Base-by-base conservation (phyloP, 495 filamentous ascomycete genomes). In the Gamarada debralockiae region DNA sequence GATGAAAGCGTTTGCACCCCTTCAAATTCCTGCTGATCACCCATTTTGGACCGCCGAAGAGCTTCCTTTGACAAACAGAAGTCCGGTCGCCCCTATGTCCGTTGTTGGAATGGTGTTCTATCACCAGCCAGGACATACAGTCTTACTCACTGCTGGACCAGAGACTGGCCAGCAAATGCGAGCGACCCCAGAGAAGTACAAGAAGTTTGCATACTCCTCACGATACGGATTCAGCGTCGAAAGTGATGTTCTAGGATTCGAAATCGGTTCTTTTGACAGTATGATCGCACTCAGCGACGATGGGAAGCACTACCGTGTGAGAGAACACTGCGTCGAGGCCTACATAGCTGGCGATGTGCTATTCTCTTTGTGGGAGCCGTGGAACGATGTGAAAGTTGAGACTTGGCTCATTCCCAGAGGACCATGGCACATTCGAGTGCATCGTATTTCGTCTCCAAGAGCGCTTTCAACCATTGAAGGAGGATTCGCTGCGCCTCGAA, bases 141-240 rank as follows among this genome's bases (percentile, higher is more conserved):
- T 55, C 12, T 33, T 55, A 2, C 25, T 55, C 8, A 47, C 44
- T n/a, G 52, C 52, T 14, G 52, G 52, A n/a, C 52, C 43, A 31
- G 43, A 47, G 21, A 55, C 52, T 14, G 41, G 25, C 12, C 43
- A 55, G 44, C 18, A 31, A 14, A 44, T 47, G 40, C 25, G 41
- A 20, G 18, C 22, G n/a, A 15, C 25, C 4, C 40, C 43, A 14
- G 52, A 44, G 24, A 55, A 55, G 23, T 55, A 55, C 52, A 55
- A 44, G 25, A 55, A 55, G 21, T 55, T 55, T 34, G 52, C 52
- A 21, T 55, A 55, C 52, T 55, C 52, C 8, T 48, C 52, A 14
- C 33, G 40, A 6, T 55, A 47, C 34, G 36, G 42, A 4, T 55
- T 55, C 36, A 48, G 43, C 37, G 34, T 55, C 33, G 47, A 50